These are phyloP conservation scores for Sporisorium scitamineum DNA, from an alignment of 1,284 basidiomycete genomes.

Conservation along the genomic window DNA sequence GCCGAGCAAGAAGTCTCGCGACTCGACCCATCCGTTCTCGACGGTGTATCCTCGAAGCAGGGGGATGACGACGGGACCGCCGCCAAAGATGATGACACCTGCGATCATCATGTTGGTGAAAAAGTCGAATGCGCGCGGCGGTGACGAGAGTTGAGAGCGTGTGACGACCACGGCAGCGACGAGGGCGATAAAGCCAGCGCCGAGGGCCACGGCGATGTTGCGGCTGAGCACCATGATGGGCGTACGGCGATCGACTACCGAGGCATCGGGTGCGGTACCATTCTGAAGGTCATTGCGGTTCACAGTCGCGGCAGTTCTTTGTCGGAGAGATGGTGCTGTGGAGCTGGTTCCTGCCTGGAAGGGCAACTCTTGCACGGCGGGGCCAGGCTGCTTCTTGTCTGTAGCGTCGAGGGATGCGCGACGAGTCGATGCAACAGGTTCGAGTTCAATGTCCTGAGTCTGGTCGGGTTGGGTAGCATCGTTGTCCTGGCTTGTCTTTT, in stretches of 20 bases:
- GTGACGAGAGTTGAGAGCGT: conserved; percentile 65
- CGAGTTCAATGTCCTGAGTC: conserved; percentile 49
- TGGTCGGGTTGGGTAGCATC: not conserved
- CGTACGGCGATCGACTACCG: conserved; percentile 18
- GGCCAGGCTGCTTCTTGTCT: conserved; percentile 21
- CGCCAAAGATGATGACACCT: conserved; percentile 75
- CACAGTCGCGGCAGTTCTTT: conserved; percentile 18
- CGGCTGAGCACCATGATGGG: conserved; percentile 48
- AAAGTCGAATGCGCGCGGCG: conserved; percentile 69
- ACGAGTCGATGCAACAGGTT: conserved; percentile 8
- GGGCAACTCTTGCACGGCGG: conserved; percentile 17
- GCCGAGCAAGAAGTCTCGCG: conserved; percentile 75
- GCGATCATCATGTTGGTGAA: conserved; percentile 72
- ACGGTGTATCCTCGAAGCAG: conserved; percentile 75
- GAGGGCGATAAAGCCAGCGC: conserved; percentile 62
- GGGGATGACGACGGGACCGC: conserved; percentile 76
- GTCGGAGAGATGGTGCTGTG: conserved; percentile 7
- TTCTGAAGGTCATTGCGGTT: not conserved
- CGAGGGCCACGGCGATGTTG: conserved; percentile 51
- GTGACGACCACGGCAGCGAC: conserved; percentile 69
- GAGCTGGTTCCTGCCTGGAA: conserved; percentile 16
- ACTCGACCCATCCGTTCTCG: conserved; percentile 72
- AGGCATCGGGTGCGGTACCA: not conserved
- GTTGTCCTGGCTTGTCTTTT: not conserved
- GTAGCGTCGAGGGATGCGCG: conserved; percentile 14